Conservation (phyloP, 1,284 basidiomycete species). For the Pseudozyma thailandica region DNA sequence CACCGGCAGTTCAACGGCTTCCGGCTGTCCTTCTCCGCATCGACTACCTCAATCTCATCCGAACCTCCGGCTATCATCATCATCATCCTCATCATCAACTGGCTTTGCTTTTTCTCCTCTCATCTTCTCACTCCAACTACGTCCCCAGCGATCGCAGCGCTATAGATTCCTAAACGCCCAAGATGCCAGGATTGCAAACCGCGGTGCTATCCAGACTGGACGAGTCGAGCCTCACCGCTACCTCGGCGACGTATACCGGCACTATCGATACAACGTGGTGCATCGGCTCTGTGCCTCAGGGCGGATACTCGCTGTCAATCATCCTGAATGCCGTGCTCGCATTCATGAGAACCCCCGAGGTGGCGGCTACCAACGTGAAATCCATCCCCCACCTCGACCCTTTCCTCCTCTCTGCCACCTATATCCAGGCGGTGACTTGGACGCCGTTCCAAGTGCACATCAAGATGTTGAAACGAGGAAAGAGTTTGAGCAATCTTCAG, state of each 20-base stretch:
- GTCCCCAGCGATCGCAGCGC: too few species aligned
- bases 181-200: slow-evolving; percentile 28
- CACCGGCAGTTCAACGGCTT: too few species aligned
- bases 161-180: too few species aligned
- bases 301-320: slow-evolving; percentile 48
- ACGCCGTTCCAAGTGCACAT: slow-evolving; percentile 17
- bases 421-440: slow-evolving; percentile 37
- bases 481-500: slow-evolving; percentile 40
- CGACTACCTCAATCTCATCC: too few species aligned
- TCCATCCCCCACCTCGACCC: slow-evolving; percentile 31
- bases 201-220: slow-evolving; percentile 17
- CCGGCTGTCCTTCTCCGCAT: too few species aligned
- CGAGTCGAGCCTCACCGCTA: slow-evolving; percentile 19
- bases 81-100: too few species aligned
- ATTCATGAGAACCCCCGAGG: slow-evolving; percentile 38
- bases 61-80: too few species aligned
- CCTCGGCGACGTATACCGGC: slow-evolving; percentile 18
- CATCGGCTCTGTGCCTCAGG: slow-evolving; percentile 46
- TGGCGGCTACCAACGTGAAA: slow-evolving; percentile 23
- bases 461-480: slow-evolving; percentile 31
- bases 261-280: slow-evolving; percentile 42
- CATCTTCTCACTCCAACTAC: too few species aligned
- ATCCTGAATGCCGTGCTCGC: slow-evolving; percentile 46
- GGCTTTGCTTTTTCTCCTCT: too few species aligned
- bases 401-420: slow-evolving; percentile 32